Percentiles rank a stretch among this genome's conserved stretches.
Evolutionary conservation across 192 early-diverging fungal species (phyloP).

Genomic region (Pecoramyces ruminantium): DNA sequence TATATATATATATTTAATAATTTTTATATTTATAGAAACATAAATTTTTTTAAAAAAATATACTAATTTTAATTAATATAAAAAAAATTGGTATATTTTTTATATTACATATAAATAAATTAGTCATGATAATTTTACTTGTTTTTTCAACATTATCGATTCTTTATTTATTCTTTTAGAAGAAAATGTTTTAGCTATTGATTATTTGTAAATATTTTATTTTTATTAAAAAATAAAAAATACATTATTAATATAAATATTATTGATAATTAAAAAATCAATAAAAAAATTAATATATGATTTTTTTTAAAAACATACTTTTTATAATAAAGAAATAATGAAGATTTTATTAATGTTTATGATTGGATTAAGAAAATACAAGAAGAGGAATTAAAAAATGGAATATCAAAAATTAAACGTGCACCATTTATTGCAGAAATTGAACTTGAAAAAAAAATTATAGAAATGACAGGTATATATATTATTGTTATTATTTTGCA

Average conservation of each 20-base stretch:
- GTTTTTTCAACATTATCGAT: not conserved
- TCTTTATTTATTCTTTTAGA: not conserved
- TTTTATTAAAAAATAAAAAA: no score
- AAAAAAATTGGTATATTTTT: no score
- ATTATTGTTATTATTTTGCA: no score
- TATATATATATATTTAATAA: no score
- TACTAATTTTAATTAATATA: no score
- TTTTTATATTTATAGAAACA: no score
- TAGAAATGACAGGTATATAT: conserved; percentile 1
- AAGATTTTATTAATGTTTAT: not conserved
- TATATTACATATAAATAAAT: not conserved
- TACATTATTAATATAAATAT: no score
- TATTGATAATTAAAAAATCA: no score
- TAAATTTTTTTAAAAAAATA: no score
- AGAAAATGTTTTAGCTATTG: not conserved
- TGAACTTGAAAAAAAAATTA: conserved; percentile 19
- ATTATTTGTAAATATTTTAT: not conserved
- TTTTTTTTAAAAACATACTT: no score
- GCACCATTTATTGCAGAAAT: conserved; percentile 58
- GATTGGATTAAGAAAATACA: not conserved
- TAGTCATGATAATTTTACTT: not conserved
- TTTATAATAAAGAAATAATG: not conserved
- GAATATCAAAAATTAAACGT: conserved; percentile 19
- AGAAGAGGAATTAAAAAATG: not conserved
- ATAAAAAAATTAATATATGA: no score